Evolutionary conservation across 2,329 filamentous ascomycete species (phyloP).

Genomic region (Alternaria rosae): DNA sequence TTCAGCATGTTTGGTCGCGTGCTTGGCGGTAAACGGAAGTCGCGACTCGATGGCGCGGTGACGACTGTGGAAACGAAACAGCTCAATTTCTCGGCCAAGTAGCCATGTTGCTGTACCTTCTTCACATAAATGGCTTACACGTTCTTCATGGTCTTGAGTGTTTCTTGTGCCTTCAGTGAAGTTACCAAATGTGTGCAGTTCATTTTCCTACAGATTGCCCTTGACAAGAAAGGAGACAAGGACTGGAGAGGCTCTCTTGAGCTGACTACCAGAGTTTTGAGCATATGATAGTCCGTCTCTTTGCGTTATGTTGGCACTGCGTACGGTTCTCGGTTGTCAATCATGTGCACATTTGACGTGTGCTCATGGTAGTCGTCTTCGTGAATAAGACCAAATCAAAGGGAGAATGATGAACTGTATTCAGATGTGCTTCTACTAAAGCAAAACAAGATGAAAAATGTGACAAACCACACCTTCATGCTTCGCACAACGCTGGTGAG

Average conservation of each 20-base stretch:
- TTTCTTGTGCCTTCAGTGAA: background rate
- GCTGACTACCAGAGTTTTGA: too few relatives aligned
- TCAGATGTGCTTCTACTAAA: background rate
- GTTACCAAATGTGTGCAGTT: background rate
- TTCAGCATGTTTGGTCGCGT: background rate
- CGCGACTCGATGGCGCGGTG: background rate
- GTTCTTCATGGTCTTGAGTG: accelerated
- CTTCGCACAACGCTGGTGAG: background rate
- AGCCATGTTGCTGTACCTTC: background rate
- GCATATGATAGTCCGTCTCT: too few relatives aligned
- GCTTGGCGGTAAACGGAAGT: background rate
- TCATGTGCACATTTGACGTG: too few relatives aligned
- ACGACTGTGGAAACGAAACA: background rate
- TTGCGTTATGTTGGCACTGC: too few relatives aligned
- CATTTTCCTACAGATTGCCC: background rate
- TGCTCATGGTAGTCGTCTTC: too few relatives aligned
- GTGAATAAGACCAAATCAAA: too few relatives aligned
- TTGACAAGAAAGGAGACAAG: background rate
- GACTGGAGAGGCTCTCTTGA: too few relatives aligned
- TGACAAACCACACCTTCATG: too few relatives aligned
- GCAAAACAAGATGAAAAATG: too few relatives aligned
- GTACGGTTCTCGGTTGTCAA: too few relatives aligned
- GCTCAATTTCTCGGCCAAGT: too few relatives aligned
- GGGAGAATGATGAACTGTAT: background rate
- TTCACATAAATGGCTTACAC: too few relatives aligned